Percentiles rank a stretch among this genome's conserved stretches.
These are phyloP conservation scores for Ottelia alismoides DNA, from an alignment of 106 monocot species.

Conservation along the genomic window DNA sequence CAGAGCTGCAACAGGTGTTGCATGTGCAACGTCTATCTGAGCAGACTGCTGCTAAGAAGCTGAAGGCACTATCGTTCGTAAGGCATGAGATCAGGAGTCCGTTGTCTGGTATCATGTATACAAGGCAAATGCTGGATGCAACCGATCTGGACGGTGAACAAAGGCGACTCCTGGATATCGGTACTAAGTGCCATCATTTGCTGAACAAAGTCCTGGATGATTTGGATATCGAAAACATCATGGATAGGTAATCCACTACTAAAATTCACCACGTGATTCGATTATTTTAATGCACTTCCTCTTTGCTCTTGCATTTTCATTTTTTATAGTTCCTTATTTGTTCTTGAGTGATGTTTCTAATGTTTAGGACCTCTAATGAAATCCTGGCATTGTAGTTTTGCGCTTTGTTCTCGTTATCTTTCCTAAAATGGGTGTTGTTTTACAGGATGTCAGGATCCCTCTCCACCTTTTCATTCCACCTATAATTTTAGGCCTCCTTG, in stretches of 20 bases:
- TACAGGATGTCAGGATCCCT: no score
- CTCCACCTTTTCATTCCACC: no score
- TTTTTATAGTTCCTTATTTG: no score
- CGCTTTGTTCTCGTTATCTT: no score
- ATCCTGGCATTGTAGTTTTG: no score
- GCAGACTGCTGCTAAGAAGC: conserved; percentile 34
- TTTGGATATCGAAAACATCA: conserved; percentile 68
- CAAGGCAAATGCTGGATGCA: conserved; percentile 40
- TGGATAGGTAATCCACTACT: conserved; percentile 84
- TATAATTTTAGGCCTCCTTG: no score
- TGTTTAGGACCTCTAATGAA: no score
- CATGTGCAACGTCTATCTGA: conserved; percentile 59
- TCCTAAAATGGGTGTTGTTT: no score
- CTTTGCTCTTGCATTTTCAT: no score
- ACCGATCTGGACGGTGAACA: conserved; percentile 56
- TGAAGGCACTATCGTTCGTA: conserved; percentile 69
- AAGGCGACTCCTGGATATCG: conserved; percentile 33
- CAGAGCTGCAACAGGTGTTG: conserved; percentile 60
- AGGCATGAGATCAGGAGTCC: conserved; percentile 77
- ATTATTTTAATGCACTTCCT: no score
- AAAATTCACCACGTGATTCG: no score
- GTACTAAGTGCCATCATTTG: conserved; percentile 58
- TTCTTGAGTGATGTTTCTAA: no score
- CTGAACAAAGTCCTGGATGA: conserved; percentile 70
- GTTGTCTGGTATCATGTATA: conserved; percentile 63